Conservation (phyloP, 1,284 basidiomycete species). For the Ganoderma leucocontextum region DNA sequence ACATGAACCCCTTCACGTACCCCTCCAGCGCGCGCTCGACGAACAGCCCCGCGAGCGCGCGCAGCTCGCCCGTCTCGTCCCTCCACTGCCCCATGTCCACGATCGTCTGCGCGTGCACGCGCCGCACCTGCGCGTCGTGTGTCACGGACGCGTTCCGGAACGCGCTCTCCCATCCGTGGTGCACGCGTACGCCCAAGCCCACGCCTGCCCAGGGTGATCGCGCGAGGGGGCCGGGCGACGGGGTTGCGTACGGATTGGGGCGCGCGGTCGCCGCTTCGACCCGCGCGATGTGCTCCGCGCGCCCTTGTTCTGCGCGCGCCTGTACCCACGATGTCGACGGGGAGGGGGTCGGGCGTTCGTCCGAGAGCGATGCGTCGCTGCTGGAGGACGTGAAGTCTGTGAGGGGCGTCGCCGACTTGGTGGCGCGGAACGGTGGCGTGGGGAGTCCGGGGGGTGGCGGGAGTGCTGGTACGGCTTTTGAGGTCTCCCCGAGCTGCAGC, state of each 20-base stretch:
- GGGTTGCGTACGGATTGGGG: conserved; percentile 9
- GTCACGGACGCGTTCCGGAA: conserved; percentile 30
- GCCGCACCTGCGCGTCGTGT: conserved; percentile 18
- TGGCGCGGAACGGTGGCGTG: background rate
- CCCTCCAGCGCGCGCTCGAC: conserved; percentile 33
- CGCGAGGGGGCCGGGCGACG: background rate
- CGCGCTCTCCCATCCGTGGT: conserved; percentile 18
- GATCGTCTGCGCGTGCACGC: conserved; percentile 26
- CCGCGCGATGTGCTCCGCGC: conserved; percentile 6
- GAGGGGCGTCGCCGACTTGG: conserved; percentile 1
- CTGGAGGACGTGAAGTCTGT: conserved; percentile 4
- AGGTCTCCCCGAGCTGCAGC: background rate
- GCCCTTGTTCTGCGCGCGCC: conserved; percentile 4
- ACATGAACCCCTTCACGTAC: conserved; percentile 21
- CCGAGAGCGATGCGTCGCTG: background rate
- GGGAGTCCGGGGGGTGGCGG: background rate
- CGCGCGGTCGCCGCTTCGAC: conserved; percentile 5
- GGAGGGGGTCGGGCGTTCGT: conserved; percentile 4
- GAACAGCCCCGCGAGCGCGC: conserved; percentile 33
- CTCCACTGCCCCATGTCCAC: conserved; percentile 31
- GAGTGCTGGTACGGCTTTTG: conserved; percentile 2
- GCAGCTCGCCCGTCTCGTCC: conserved; percentile 25
- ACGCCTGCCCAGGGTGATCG: conserved; percentile 11
- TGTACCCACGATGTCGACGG: conserved; percentile 2
- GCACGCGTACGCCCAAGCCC: conserved; percentile 25